These are phyloP conservation scores for Yueomyces sp. DNA, from an alignment of 805 yeast genomes.

Conservation along the genomic window DNA sequence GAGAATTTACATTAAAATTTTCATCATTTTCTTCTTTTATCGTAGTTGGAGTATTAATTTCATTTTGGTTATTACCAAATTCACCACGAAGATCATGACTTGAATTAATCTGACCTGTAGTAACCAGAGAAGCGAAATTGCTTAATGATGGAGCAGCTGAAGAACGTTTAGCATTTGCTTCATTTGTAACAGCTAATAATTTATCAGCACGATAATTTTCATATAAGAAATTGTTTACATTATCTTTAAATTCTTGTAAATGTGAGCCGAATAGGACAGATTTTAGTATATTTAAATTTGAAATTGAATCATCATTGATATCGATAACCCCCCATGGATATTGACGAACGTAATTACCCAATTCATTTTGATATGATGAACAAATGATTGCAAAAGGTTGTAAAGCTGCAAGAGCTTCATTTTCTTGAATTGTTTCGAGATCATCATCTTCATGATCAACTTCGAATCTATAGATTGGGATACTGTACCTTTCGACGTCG, in stretches of 20 bases:
- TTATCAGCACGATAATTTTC: conserved; percentile 73
- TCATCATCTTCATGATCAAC: conserved; percentile 65
- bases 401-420: conserved; percentile 41
- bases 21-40: not conserved
- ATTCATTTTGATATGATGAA: conserved; percentile 43
- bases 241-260: conserved; percentile 65
- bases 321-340: conserved; percentile 60
- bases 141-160: conserved; percentile 25
- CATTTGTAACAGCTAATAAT: conserved; percentile 35
- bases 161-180: conserved; percentile 9
- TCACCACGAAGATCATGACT: conserved; percentile 5
- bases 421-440: conserved; percentile 55
- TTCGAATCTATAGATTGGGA: conserved; percentile 62
- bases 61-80: not conserved
- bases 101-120: conserved; percentile 24
- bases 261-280: conserved; percentile 74
- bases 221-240: conserved; percentile 63
- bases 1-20: conserved; percentile 1
- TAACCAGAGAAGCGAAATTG: conserved; percentile 23
- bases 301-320: conserved; percentile 35
- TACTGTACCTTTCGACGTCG: conserved; percentile 55
- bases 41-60: not conserved
- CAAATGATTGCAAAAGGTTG: conserved; percentile 70
- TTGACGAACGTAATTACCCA: conserved; percentile 49
- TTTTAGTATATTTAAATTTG: conserved; percentile 45